Base-by-base conservation (phyloP, 75 land plant species). In the Ceratopteris richardii region DNA sequence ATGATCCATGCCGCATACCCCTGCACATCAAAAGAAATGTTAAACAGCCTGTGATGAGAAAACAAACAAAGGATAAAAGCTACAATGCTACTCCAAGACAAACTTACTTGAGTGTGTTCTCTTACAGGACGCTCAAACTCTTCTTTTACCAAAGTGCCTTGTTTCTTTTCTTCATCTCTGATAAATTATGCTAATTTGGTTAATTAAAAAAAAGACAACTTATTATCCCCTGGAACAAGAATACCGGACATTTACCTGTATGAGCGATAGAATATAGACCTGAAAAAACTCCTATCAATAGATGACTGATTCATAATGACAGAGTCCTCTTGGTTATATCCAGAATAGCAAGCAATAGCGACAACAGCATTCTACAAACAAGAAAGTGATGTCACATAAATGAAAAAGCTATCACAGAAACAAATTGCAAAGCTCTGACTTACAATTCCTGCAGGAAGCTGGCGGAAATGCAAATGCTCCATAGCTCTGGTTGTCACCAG, bases 221-320 rank as follows among this genome's bases (percentile, higher is more conserved):
- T n/a, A n/a, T n/a, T n/a, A n/a, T n/a, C n/a, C n/a, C n/a, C n/a
- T n/a, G n/a, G n/a, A n/a, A n/a, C n/a, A n/a, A n/a, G n/a, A n/a
- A n/a, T n/a, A n/a, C n/a, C n/a, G n/a, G n/a, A n/a, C 3, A 33
- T 4, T 33, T 68, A 82, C 97, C 95, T 81, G 65, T 94, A 94
- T 3, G 98, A 94, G 33, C 98, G 83, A 68, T 86, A 94, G 63
- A 94, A 94, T 40, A 94, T 73, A 25, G 98, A 94, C 31, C 98
- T 60, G 61, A 94, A 94, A 66, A 94, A 94, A 18, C 98, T 96
- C 60, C 98, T 96, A 30, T 94, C 98, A 27, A 94, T 82, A 14
- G 98, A 94, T 21, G 98, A 89, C 40, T 94, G 98, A 44, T 94
- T 94, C 98, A 94, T 94, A 21, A 94, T 94, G 29, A 94, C 98